A percentile compares a stretch with the other conserved stretches of the same genome.
Evolutionary conservation across 352 stramenopile genomes (phyloP).

Genomic region (Pythium plurisporium): DNA sequence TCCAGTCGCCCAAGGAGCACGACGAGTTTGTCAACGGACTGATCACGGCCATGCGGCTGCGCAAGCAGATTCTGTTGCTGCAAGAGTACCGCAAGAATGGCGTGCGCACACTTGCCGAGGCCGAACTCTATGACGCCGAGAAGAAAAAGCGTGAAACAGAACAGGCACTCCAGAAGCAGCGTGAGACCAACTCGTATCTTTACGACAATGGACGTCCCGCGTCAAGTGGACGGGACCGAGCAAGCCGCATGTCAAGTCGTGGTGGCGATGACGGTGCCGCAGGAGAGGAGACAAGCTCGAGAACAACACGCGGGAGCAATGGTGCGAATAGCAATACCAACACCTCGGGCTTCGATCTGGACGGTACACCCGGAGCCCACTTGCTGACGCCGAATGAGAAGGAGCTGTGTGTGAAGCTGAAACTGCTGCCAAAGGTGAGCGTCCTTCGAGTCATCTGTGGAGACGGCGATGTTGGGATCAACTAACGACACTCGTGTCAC

Average conservation of each 20-base stretch:
- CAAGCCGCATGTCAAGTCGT: slow-evolving; percentile 63
- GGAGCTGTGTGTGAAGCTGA: slow-evolving; percentile 86
- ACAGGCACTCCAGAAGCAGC: slow-evolving; percentile 83
- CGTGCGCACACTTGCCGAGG: slow-evolving; percentile 91
- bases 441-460: neutral
- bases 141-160: slow-evolving; percentile 92
- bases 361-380: slow-evolving; percentile 78
- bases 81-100: slow-evolving; percentile 96
- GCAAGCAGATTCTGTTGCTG: slow-evolving; percentile 95
- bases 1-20: slow-evolving; percentile 92
- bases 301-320: slow-evolving; percentile 24
- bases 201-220: slow-evolving; percentile 66
- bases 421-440: slow-evolving; percentile 86
- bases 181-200: slow-evolving; percentile 83
- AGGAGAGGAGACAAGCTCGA: slow-evolving; percentile 26
- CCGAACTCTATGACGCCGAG: slow-evolving; percentile 93
- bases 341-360: slow-evolving; percentile 63
- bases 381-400: slow-evolving; percentile 90
- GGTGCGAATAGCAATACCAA: slow-evolving; percentile 16
- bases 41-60: slow-evolving; percentile 86
- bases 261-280: slow-evolving; percentile 32
- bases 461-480: neutral
- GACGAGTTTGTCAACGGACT: slow-evolving; percentile 91
- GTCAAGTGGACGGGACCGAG: slow-evolving; percentile 55
- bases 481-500: neutral